Evolutionary conservation across 78 protist species (phyloP).

Genomic region (Dictyostelium capitatum): DNA sequence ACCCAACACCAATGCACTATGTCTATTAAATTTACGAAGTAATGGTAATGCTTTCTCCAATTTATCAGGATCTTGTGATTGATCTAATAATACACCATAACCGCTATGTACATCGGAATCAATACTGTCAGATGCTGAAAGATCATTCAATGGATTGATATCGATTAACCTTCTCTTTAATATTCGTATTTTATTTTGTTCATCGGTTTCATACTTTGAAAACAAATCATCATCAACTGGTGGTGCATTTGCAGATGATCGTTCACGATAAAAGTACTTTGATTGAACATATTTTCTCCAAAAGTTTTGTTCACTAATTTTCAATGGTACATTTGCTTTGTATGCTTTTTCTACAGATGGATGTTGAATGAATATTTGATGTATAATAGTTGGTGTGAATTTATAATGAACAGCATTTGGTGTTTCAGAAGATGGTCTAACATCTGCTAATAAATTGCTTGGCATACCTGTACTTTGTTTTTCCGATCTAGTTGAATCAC

Average conservation of each 20-base stretch:
- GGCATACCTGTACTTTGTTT: constrained; percentile 69
- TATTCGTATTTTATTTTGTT: neutral
- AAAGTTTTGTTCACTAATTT: constrained; percentile 50
- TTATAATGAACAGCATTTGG: constrained; percentile 14
- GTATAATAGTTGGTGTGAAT: constrained; percentile 61
- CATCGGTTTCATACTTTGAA: constrained; percentile 70
- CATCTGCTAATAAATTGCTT: constrained; percentile 42
- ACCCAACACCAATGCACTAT: constrained; percentile 61
- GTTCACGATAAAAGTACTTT: constrained; percentile 50
- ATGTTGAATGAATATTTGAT: constrained; percentile 73
- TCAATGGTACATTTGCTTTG: constrained; percentile 56
- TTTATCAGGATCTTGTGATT: constrained; percentile 44
- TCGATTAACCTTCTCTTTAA: constrained; percentile 46
- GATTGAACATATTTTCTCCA: constrained; percentile 74
- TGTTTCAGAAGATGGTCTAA: constrained; percentile 43
- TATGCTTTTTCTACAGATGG: constrained; percentile 77
- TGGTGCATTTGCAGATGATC: constrained; percentile 5
- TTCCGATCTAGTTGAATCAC: constrained; percentile 32
- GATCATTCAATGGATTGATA: constrained; percentile 68
- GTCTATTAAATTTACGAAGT: constrained; percentile 64
- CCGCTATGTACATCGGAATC: constrained; percentile 21
- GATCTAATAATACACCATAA: constrained; percentile 57
- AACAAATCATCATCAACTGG: constrained; percentile 69
- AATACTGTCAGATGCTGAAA: constrained; percentile 26
- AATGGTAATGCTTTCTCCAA: constrained; percentile 58